phyloP scores from a whole-genome alignment of 176 grass and related monocot species.

The Phragmites australis region DNA sequence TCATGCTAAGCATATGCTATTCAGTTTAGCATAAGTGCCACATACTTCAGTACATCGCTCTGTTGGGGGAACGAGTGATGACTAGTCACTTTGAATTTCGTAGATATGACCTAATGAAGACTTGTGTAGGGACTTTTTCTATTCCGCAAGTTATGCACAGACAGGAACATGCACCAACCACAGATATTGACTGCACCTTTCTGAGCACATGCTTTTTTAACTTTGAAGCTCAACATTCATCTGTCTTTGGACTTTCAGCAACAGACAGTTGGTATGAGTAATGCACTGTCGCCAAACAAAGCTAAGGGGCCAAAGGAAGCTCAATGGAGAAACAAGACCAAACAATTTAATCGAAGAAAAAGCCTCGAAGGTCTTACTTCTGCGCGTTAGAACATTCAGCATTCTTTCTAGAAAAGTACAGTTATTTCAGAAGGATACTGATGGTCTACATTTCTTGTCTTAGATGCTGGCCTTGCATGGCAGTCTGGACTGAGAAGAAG shows the following conservation, averaged over 20 bases:
- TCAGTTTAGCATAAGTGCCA: neutral
- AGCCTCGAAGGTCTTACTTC: constrained; percentile 63
- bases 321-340: constrained; percentile 47
- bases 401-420: constrained; percentile 15
- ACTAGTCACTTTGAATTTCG: constrained; percentile 15
- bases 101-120: constrained; percentile 1
- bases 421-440: constrained; percentile 30
- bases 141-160: constrained; percentile 4
- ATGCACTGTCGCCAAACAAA: constrained; percentile 31
- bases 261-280: constrained; percentile 30
- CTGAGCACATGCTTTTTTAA: neutral
- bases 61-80: neutral
- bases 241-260: constrained; percentile 44
- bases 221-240: constrained; percentile 21
- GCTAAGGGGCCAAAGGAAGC: constrained; percentile 37
- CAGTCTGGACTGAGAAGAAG: constrained; percentile 73
- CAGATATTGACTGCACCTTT: constrained; percentile 8
- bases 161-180: constrained; percentile 23
- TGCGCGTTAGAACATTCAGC: constrained; percentile 12
- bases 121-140: neutral
- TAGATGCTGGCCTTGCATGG: constrained; percentile 60
- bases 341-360: constrained; percentile 45
- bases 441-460: constrained; percentile 33
- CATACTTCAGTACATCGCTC: neutral
- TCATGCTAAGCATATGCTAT: constrained; percentile 24